Percentiles rank a stretch among this genome's conserved stretches.
Evolutionary conservation across 1,284 basidiomycete genomes (phyloP).

Genomic region (Xerocomus cyaneibrunnescens): DNA sequence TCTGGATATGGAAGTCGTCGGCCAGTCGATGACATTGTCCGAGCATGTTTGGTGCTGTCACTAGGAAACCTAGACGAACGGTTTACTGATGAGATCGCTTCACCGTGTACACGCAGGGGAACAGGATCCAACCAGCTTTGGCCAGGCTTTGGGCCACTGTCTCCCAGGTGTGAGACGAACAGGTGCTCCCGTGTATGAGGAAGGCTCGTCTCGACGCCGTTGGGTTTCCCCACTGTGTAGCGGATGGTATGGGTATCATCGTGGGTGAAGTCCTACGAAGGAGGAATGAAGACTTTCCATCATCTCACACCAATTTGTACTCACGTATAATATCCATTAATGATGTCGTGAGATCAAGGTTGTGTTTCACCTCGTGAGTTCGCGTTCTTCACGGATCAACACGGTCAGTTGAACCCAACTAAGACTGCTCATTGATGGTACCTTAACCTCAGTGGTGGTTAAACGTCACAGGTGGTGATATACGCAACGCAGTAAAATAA

Average conservation of each 20-base stretch:
- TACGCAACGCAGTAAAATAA: too few relatives aligned
- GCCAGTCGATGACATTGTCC: slow-evolving; percentile 15
- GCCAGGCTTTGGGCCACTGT: neutral
- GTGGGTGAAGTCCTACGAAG: neutral
- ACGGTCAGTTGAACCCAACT: neutral
- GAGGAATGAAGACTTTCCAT: neutral
- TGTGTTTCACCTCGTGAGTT: neutral
- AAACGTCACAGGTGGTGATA: neutral
- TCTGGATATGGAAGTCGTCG: neutral
- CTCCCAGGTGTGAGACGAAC: slow-evolving; percentile 6
- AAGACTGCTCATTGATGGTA: too few relatives aligned
- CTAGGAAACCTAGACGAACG: slow-evolving; percentile 14
- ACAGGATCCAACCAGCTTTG: neutral
- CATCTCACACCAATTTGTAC: neutral
- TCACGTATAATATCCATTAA: slow-evolving; percentile 6
- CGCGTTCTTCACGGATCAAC: neutral
- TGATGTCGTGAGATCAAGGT: slow-evolving; percentile 6
- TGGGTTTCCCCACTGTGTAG: slow-evolving; percentile 21
- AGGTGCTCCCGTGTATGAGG: slow-evolving; percentile 18
- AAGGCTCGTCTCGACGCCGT: slow-evolving; percentile 23
- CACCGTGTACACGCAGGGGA: neutral
- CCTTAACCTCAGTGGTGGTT: neutral
- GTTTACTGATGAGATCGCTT: neutral
- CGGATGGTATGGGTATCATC: slow-evolving; percentile 18
- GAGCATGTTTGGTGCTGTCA: slow-evolving; percentile 10